phyloP scores from a whole-genome alignment of 495 filamentous ascomycete genomes.

The Trichoderma gamsii region DNA sequence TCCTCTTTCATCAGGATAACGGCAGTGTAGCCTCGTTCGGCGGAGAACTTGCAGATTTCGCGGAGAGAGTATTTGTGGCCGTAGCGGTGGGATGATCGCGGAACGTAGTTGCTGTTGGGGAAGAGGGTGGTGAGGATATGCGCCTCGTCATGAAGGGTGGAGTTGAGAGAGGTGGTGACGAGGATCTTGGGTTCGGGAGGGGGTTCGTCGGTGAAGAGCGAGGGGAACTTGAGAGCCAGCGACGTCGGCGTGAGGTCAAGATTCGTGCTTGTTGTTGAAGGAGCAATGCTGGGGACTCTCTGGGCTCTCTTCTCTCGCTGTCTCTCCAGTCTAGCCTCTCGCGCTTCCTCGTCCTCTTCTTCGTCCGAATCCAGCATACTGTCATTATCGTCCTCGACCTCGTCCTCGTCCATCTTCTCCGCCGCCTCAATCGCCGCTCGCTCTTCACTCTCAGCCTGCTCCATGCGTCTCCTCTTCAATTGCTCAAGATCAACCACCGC shows the following conservation, averaged over 20 bases:
- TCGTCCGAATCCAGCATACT: slow-evolving; percentile 63
- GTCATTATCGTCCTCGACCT: slow-evolving; percentile 64
- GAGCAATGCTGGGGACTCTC: slow-evolving; percentile 44
- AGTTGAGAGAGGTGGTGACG: slow-evolving; percentile 81
- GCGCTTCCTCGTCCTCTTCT: slow-evolving; percentile 41
- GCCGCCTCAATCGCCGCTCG: slow-evolving; percentile 41
- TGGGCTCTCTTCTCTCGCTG: slow-evolving; percentile 45
- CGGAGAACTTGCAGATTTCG: slow-evolving; percentile 82
- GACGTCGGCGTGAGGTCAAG: slow-evolving; percentile 65
- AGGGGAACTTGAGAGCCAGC: slow-evolving; percentile 68
- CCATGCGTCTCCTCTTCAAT: slow-evolving; percentile 63
- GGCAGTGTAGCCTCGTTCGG: slow-evolving; percentile 71
- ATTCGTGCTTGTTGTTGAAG: slow-evolving; percentile 64
- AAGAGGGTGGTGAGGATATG: slow-evolving; percentile 71
- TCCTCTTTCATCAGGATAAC: slow-evolving; percentile 81
- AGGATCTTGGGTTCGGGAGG: slow-evolving; percentile 67
- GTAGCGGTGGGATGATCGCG: slow-evolving; percentile 70
- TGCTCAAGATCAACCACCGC: slow-evolving; percentile 71
- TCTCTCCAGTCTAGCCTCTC: slow-evolving; percentile 33
- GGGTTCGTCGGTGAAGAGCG: slow-evolving; percentile 64
- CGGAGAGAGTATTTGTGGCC: slow-evolving; percentile 80
- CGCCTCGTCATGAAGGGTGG: slow-evolving; percentile 76
- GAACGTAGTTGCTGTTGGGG: slow-evolving; percentile 81
- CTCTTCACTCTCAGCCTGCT: slow-evolving; percentile 53
- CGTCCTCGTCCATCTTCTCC: slow-evolving; percentile 44